Evolutionary conservation across 129 eudicot genomes (phyloP), one percentile per base, ranked within the genome.

Genomic region (Ambrosia trifida): DNA sequence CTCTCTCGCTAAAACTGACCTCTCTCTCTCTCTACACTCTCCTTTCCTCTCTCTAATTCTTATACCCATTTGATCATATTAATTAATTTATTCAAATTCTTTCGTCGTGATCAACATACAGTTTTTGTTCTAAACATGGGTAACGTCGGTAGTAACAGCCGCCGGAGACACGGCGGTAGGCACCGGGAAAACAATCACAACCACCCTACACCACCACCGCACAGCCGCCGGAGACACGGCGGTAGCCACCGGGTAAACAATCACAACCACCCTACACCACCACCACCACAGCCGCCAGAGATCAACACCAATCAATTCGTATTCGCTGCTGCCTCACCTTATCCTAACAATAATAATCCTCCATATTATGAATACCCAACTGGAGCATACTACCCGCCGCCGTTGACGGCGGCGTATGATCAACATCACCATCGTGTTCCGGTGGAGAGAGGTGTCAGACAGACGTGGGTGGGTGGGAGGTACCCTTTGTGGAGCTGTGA

Each of bases 301-400:
- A 73, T 86, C 81, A 67, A 73, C 57, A 84, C 81, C 4, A 91
- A 86, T 40, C 79, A 83, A 0, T 82, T 82, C 54, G 90, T 88
- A 16, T 91, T 88, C 77, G 88, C 97, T 5, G 93, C 96, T 0
- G 96, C 93, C 7, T 82, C 96, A 45, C 96, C 97, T 56, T 78
- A 89, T 86, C 91, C 89, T 1, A 82, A 80, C 83, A 88, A 89
- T 47, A 78, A 78, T 70, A 58, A 72, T 70, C 80, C 84, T 8
- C 89, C 88, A 1, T 84, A 85, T 57, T 82, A 89, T 75, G 89
- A 84, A 71, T 83, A 89, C 75, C 92, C 91, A 14, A 78, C 89
- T 11, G 72, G 77, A 12, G 60, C 77, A 11, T 85, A n/a, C n/a
- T n/a, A n/a, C n/a, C n/a, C n/a, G n/a, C n/a, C n/a, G n/a, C n/a